phyloP scores from a whole-genome alignment of 169 alveolate species.

The Perkinsus marinus region DNA sequence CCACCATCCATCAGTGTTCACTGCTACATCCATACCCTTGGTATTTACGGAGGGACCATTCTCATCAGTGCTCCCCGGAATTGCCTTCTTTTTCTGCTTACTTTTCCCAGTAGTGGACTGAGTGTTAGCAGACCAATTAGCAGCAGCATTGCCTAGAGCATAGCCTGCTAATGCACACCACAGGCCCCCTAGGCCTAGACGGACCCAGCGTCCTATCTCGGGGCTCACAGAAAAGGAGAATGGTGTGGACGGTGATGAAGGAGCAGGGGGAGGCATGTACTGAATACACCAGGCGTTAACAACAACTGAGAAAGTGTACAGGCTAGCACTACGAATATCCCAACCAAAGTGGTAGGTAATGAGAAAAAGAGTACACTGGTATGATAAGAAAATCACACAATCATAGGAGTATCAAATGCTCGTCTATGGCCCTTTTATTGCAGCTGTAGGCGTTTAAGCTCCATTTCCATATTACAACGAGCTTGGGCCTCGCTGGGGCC shows the following conservation, averaged over 20 bases:
- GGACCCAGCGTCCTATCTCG: not conserved
- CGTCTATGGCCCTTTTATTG: not conserved
- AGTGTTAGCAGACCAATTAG: not conserved
- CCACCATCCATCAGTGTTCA: not conserved
- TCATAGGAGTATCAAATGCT: too few relatives aligned
- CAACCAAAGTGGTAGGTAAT: too few relatives aligned
- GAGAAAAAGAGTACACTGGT: not conserved
- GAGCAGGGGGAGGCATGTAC: not conserved
- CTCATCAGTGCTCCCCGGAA: not conserved
- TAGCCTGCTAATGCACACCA: not conserved
- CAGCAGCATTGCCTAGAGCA: not conserved
- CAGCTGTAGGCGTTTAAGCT: not conserved
- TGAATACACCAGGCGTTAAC: not conserved
- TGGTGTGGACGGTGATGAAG: not conserved
- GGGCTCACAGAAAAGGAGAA: not conserved
- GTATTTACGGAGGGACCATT: not conserved
- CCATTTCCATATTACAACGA: not conserved
- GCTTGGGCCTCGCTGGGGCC: not conserved
- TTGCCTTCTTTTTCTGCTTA: not conserved
- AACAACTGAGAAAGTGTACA: not conserved
- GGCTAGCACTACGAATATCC: not conserved
- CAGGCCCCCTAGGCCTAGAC: not conserved
- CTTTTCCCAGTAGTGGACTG: not conserved
- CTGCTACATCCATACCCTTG: not conserved
- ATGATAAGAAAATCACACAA: too few relatives aligned